Base-by-base conservation (phyloP, 768 basidiomycete genomes). In the Leccinum ochraceum region DNA sequence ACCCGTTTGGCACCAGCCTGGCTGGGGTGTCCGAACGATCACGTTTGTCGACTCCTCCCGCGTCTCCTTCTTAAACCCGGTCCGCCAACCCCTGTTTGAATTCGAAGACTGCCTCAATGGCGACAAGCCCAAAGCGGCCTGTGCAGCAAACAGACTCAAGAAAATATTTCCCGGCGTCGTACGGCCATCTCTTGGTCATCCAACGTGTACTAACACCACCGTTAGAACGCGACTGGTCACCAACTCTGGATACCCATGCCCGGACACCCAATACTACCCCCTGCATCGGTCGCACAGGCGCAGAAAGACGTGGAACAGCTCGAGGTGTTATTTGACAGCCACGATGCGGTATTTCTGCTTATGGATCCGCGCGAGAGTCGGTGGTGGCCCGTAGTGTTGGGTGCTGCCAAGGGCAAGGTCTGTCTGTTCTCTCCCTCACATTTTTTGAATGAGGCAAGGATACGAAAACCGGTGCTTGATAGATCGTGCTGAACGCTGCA, bases 291-390 rank as follows among this genome's bases (percentile, higher is more conserved):
- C 5, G 81, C 80, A 2, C 83, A 87, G 66, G 79, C 84, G 0
- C 81, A 84, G 69, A 78, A 79, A n/a, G 88, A 94, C 64, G 86
- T 98, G 0, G 75, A 75, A 32, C 78, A 80, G 66, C 82, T 99
- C 9, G 94, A 95, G 67, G 72, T 79, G 26, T 82, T 98, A 16
- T 81, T 98, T 59, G 87, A 90, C 32, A 78, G 81, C 17, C 96
- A 99, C 69, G 97, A 99, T 69, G 95, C 81, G 0, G 81, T 98
- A 3, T 98, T 95, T 74, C 78, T 98, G 34, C 80, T 98, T 26
- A 98, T 98, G 97, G 97, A 98, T 71, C 97, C 95, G n/a, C 79
- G 96, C 37, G 97, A 99, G 75, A 95, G 93, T 66, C 77, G 96
- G 50, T 99, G 97, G 97, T 76, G 98, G 53, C 97, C 96, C 10